Conservation (phyloP, 306 rosid species). For the Datisca glomerata region DNA sequence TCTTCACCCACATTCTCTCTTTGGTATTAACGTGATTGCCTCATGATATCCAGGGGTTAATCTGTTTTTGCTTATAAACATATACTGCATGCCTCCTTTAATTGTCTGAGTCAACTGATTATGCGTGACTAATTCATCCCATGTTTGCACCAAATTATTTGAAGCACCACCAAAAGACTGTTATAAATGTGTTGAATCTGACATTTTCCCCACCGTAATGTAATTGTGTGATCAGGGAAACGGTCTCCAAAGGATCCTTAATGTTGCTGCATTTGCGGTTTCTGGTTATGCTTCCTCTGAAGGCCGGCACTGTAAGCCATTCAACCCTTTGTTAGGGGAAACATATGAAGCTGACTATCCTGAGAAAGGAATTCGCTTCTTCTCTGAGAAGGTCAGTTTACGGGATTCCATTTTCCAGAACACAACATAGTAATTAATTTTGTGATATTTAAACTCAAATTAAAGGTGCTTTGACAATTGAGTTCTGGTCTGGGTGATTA, state of each 20-base stretch:
- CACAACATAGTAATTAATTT: background rate
- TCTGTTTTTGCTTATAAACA: too few species aligned
- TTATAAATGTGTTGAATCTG: too few species aligned
- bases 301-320: slow-evolving; percentile 96
- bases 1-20: too few species aligned
- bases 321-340: slow-evolving; percentile 96
- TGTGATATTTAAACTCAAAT: too few species aligned
- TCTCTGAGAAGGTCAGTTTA: slow-evolving; percentile 85
- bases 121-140: too few species aligned
- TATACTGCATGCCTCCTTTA: too few species aligned
- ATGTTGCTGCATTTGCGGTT: slow-evolving; percentile 97
- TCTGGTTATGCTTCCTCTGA: slow-evolving; percentile 96
- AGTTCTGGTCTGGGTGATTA: background rate
- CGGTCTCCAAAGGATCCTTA: slow-evolving; percentile 60
- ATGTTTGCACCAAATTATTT: too few species aligned
- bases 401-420: background rate
- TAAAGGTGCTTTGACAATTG: too few species aligned
- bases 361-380: slow-evolving; percentile 86
- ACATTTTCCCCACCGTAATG: background rate
- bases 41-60: too few species aligned
- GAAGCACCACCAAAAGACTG: too few species aligned
- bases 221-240: slow-evolving; percentile 54
- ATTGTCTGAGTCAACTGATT: too few species aligned
- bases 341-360: slow-evolving; percentile 94
- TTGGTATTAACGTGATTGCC: too few species aligned